Base-by-base conservation (phyloP, 345 rosid species). In the Turritis glabra region DNA sequence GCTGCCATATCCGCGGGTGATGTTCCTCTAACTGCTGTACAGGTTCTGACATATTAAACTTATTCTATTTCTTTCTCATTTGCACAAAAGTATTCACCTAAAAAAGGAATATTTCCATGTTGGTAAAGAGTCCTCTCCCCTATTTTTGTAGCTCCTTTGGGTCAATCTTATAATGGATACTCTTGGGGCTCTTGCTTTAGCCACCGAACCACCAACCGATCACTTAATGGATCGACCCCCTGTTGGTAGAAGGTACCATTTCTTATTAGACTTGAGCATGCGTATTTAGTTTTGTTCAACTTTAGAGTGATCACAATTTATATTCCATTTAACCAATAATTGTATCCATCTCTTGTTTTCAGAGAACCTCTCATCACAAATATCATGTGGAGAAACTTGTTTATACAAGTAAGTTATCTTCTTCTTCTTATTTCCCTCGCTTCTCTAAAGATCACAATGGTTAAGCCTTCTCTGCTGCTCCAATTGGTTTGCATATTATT, bases 151-250 rank as follows among this genome's bases (percentile, higher is more conserved):
- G 99, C 97, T 96, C 73, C 86, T 96, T 4, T 96, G 99, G 99
- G 95, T 96, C 65, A 96, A 95, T 77, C 97, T 95, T 74, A 95
- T 95, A 69, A 90, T 95, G 99, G 99, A 95, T 79, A 95, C 98
- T 14, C 98, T 95, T 73, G 99, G 99, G 37, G 99, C 98, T 58
- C 82, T 95, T 67, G 99, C 99, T 67, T 75, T 95, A 76, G 99
- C 99, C 62, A 96, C 99, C 3, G 99, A 96, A 82, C 98, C 98
- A 56, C 99, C 99, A 37, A 92, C 89, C 2, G 97, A 96, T 80
- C 95, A 92, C 71, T 85, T 96, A 59, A 80, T 96, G 99, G 84
- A 80, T 9, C 77, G 99, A 64, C 29, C 90, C n/a, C 99, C 99
- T 56, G 98, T 96, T 64, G 98, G 99, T 37, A 81, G 99, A 64